These are phyloP conservation scores for Pestalotiopsis sp. DNA, from an alignment of 2,329 filamentous ascomycete species.

Conservation along the genomic window DNA sequence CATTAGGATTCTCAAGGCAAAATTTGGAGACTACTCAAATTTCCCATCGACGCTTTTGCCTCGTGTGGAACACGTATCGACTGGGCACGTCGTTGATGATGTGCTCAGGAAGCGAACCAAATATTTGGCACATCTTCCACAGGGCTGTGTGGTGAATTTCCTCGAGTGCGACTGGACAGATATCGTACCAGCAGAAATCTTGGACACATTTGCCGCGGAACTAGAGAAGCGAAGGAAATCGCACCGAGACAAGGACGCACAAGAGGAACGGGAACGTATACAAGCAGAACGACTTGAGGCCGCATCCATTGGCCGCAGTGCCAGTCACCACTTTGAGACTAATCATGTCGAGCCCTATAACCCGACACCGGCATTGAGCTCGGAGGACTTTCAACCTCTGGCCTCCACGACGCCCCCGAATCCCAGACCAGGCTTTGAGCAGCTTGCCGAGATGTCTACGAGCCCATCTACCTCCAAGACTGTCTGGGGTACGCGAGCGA, in stretches of 20 bases:
- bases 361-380: slow-evolving; percentile 44
- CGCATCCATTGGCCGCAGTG: slow-evolving; percentile 62
- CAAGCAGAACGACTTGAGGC: slow-evolving; percentile 81
- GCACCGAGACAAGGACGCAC: slow-evolving; percentile 79
- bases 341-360: slow-evolving; percentile 41
- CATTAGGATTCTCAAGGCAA: slow-evolving; percentile 87
- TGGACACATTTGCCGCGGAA: slow-evolving; percentile 76
- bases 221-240: slow-evolving; percentile 75
- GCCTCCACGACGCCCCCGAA: slow-evolving; percentile 56
- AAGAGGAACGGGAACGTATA: slow-evolving; percentile 83
- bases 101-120: slow-evolving; percentile 80
- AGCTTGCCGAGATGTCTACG: slow-evolving; percentile 76
- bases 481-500: slow-evolving; percentile 85
- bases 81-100: slow-evolving; percentile 85
- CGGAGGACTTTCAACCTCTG: slow-evolving; percentile 68
- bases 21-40: slow-evolving; percentile 78
- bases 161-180: slow-evolving; percentile 96
- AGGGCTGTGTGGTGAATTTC: slow-evolving; percentile 89
- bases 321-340: slow-evolving; percentile 39
- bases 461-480: slow-evolving; percentile 77
- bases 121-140: slow-evolving; percentile 83
- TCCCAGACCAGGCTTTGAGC: slow-evolving; percentile 62
- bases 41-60: slow-evolving; percentile 88
- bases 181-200: slow-evolving; percentile 72
- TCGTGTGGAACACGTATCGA: slow-evolving; percentile 85